Evolutionary conservation across 805 yeast species (phyloP).

Genomic region (Saturnispora dispora): DNA sequence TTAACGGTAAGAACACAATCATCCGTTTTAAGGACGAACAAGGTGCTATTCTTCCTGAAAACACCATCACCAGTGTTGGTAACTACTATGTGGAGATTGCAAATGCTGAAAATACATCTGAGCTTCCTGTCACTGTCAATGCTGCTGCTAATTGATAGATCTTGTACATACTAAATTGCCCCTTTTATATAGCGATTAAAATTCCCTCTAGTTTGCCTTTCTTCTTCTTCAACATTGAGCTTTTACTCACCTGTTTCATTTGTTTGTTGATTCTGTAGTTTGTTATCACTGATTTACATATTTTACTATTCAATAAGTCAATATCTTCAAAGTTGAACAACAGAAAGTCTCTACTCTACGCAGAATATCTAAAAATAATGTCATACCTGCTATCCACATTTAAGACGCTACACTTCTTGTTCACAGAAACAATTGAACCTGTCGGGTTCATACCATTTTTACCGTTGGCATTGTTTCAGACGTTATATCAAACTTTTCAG

Average conservation of each 20-base stretch:
- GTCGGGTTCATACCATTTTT: constrained; percentile 18
- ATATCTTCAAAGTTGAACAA: too few relatives aligned
- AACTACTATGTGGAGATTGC: constrained; percentile 17
- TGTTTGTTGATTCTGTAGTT: not conserved
- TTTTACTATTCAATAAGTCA: too few relatives aligned
- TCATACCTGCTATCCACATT: not conserved
- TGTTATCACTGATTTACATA: too few relatives aligned
- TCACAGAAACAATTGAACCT: constrained; percentile 5
- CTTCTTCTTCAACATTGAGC: not conserved
- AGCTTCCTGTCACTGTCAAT: constrained; percentile 18
- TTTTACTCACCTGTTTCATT: not conserved
- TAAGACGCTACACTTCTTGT: not conserved
- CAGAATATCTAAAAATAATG: not conserved
- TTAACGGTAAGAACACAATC: constrained; percentile 14
- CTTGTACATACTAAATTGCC: not conserved
- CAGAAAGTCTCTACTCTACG: too few relatives aligned
- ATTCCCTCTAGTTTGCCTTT: not conserved
- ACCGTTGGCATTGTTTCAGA: constrained; percentile 20
- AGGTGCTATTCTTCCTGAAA: constrained; percentile 10
- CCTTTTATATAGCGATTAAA: not conserved
- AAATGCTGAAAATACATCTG: constrained; percentile 15
- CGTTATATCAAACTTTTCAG: constrained; percentile 16
- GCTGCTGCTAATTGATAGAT: constrained; percentile 7
- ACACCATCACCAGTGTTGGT: constrained; percentile 17
- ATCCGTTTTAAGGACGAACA: constrained; percentile 14